phyloP scores from a whole-genome alignment of 768 basidiomycete genomes.

The Suillus americanus region DNA sequence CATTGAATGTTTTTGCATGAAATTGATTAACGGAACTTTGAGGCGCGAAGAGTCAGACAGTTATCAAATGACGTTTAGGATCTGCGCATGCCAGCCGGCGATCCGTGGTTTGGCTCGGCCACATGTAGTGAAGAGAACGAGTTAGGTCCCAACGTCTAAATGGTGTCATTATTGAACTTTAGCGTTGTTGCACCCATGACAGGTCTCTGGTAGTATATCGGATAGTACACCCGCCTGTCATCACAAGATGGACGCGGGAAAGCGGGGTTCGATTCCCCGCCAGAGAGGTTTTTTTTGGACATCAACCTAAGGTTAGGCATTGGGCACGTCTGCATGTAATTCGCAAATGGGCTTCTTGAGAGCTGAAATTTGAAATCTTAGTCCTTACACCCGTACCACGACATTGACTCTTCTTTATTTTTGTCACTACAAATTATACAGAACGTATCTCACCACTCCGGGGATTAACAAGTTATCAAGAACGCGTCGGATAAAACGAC shows the following conservation, averaged over 20 bases:
- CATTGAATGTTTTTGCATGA: neutral
- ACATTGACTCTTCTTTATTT: neutral
- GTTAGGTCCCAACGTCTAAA: too few relatives aligned
- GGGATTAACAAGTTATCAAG: neutral
- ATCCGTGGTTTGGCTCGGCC: neutral
- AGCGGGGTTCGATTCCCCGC: conserved; percentile 35
- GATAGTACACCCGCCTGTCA: conserved; percentile 43
- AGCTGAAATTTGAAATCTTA: neutral
- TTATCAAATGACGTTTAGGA: neutral
- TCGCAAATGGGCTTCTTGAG: neutral
- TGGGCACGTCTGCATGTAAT: neutral
- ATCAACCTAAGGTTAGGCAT: accelerated
- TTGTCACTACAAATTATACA: conserved; percentile 1
- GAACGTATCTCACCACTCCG: neutral
- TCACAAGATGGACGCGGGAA: conserved; percentile 19
- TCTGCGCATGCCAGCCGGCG: neutral
- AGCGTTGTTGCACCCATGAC: neutral
- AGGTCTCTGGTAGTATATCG: conserved; percentile 34
- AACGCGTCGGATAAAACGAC: neutral
- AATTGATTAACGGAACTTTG: neutral
- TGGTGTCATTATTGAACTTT: too few relatives aligned
- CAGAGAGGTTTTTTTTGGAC: conserved; percentile 20
- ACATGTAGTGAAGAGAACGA: neutral
- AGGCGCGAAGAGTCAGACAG: neutral
- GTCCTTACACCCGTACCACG: neutral